Conservation (phyloP, 345 rosid species). For the Hypericum perforatum region DNA sequence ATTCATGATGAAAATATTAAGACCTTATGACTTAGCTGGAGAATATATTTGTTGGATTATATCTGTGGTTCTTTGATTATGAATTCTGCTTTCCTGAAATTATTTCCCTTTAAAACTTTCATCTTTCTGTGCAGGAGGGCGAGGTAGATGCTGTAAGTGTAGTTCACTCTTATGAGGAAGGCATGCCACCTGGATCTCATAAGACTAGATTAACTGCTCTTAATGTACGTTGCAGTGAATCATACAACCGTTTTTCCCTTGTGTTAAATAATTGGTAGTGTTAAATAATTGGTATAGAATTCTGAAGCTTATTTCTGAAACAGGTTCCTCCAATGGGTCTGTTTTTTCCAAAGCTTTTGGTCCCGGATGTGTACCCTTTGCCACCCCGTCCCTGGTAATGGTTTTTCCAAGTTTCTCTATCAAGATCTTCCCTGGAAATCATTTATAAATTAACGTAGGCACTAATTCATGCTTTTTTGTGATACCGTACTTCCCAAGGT, state of each 20-base stretch:
- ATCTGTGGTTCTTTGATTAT: too few relatives aligned
- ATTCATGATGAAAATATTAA: too few relatives aligned
- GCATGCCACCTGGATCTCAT: conserved; percentile 63
- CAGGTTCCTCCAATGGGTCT: conserved; percentile 97
- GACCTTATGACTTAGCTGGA: too few relatives aligned
- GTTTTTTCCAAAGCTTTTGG: conserved; percentile 75
- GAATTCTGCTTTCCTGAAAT: too few relatives aligned
- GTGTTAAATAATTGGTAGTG: too few relatives aligned
- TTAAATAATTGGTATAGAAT: too few relatives aligned
- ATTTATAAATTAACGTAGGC: neutral
- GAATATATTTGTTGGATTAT: too few relatives aligned
- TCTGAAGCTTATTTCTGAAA: conserved; percentile 2
- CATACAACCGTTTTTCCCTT: neutral
- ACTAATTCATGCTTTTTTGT: neutral
- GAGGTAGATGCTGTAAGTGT: conserved; percentile 55
- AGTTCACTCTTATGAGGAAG: conserved; percentile 71
- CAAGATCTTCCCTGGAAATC: neutral
- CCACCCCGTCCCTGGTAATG: conserved; percentile 81
- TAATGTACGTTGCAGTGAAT: conserved; percentile 35
- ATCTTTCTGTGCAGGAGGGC: conserved; percentile 44
- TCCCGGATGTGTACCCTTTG: conserved; percentile 77
- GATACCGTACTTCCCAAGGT: conserved; percentile 34
- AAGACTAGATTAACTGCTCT: conserved; percentile 77
- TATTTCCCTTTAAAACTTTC: neutral
- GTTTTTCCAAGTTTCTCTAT: conserved; percentile 9